Base-by-base conservation (phyloP, 108 stramenopile species). In the Schizochytrium sp. region DNA sequence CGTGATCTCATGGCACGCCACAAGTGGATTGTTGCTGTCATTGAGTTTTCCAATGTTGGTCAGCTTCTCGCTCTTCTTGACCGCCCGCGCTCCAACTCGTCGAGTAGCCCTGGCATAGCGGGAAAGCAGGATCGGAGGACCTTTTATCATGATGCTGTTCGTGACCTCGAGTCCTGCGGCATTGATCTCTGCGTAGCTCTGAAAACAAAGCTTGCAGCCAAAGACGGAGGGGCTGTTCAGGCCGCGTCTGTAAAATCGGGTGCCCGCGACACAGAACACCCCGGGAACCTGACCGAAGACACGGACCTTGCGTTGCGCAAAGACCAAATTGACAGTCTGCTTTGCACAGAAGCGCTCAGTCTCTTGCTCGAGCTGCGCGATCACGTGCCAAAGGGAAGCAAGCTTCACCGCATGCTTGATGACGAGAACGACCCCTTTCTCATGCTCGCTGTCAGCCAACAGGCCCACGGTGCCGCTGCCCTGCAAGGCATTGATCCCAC, bases 11-110 rank as follows among this genome's bases (percentile, higher is more conserved):
- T 83, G 76, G 76, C 48, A 6, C 48, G 51, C 48, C 45, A 83
- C 76, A 83, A 53, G 76, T 83, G 76, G 76, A 83, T 83, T 53
- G 76, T 53, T 12, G 76, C 76, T 28, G 76, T 83, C 76, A 83
- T 83, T 34, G 76, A 83, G 51, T 83, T 83, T 23, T 47, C 76
- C 45, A 83, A 83, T 45, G 76, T 53, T 23, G 76, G 76, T 18
- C 76, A 83, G 76, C 76, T 53, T 34, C 76, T 83, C 76, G 6
- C 45, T 6, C 12, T 83, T 21, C 51, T 83, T 21, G 6, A 53
- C 51, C 45, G 76, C 19, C 6, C n/a, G 23, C 45, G 28, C 76
- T 83, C 76, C 51, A 53, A 53, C 19, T 43, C 48, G 18, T 16
- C 55, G 55, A 16, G 14, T 4, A 57, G 55, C 55, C 34, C 34